Base-by-base conservation (phyloP, 352 stramenopile genomes). In the Globisporangium takayamanum region DNA sequence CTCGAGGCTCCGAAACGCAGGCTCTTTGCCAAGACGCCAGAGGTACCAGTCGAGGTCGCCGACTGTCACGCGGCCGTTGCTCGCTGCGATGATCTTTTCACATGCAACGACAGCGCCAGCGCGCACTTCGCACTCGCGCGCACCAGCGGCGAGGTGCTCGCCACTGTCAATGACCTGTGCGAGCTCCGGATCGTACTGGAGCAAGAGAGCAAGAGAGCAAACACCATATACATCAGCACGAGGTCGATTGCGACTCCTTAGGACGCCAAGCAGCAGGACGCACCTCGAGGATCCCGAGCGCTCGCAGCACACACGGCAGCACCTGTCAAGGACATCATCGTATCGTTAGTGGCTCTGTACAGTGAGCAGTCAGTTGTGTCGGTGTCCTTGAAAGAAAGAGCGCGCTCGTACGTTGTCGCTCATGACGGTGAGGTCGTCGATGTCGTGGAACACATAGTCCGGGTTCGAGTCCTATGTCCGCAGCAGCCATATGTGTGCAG, bases 11-110 rank as follows among this genome's bases (percentile, higher is more conserved):
- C 84, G 80, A 59, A 88, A 91, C 11, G 69, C 70, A 8, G 78
- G 72, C 44, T 91, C 79, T 69, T 93, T 93, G 61, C 80, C 73
- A 37, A 90, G 57, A 28, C 80, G 79, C 84, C 84, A 90, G 18
- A 93, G 65, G 61, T 90, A 93, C 18, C 63, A 79, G 64, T 84
- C 78, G 10, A 93, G 55, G 30, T 82, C 78, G 8, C 79, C 58
- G 3, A 59, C 63, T n/a, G 46, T 53, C 26, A 88, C 28, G n/a
- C 67, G 68, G 20, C 78, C 81, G 4, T 82, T 68, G 55, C 74
- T 80, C 28, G 63, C 70, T 10, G 64, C 61, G n/a, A 87, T 68
- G 62, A 93, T 89, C 65, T 80, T 59, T 12, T 90, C 78, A 12
- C 74, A 84, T 2, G 84, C 84, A 15, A 93, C 79, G 49, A 91